Evolutionary conservation across 129 eudicot species (phyloP).

Genomic region (Saposhnikovia divaricata): DNA sequence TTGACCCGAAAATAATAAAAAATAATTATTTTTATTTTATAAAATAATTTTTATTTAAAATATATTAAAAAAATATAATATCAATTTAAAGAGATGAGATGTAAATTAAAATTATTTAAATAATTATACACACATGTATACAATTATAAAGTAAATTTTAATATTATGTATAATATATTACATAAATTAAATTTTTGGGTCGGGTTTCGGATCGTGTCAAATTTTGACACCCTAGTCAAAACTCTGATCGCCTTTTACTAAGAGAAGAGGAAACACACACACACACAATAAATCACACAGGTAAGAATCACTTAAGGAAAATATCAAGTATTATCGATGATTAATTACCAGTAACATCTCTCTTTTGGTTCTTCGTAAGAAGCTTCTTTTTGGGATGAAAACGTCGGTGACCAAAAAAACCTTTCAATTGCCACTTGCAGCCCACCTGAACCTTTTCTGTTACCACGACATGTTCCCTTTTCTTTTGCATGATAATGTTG

Average conservation of each 20-base stretch:
- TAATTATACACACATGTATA: no score
- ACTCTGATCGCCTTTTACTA: neutral
- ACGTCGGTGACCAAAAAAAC: conserved; percentile 30
- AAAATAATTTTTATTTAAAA: no score
- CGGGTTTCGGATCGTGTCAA: no score
- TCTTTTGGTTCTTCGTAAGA: conserved; percentile 13
- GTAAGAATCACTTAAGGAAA: neutral
- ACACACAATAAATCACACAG: neutral
- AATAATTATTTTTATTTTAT: no score
- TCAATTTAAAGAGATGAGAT: no score
- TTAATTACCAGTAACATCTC: conserved; percentile 20
- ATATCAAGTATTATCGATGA: neutral
- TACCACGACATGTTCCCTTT: conserved; percentile 17
- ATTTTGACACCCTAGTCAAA: no score
- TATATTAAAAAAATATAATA: no score
- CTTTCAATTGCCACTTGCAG: conserved; percentile 27
- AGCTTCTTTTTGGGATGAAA: conserved; percentile 24
- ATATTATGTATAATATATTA: no score
- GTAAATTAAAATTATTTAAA: no score
- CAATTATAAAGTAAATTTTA: no score
- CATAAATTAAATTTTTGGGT: no score
- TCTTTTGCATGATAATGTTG: conserved; percentile 28
- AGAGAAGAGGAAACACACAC: neutral
- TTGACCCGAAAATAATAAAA: no score
- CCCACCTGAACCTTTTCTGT: conserved; percentile 25